Evolutionary conservation across 2,329 filamentous ascomycete genomes (phyloP), one percentile per base, ranked within the genome.

Genomic region (Xylaria sp.): DNA sequence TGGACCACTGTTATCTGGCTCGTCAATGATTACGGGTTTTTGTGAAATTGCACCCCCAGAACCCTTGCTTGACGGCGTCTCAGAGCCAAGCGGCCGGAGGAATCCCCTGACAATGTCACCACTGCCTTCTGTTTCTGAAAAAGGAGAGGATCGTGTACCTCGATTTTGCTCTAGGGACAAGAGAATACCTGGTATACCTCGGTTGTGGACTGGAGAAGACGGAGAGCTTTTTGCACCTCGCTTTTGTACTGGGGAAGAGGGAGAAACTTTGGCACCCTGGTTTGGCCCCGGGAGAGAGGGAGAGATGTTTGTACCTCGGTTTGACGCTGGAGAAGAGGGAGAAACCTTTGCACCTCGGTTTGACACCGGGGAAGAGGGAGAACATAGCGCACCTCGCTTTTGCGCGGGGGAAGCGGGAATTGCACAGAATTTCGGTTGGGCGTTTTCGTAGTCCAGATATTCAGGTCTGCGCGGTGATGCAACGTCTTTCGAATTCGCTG

Each of bases 1-100:
- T 44, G 8, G 46, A 19, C 51, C 19, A 18, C 49, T 44, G 16
- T 48, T 56, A 8, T 65, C 59, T 46, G 59, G 62, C 56, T 67
- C 65, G 9, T 67, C 65, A n/a, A 70, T 56, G n/a, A 66, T 11
- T 34, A 69, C 59, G 7, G 65, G 65, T n/a, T 63, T 65, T 13
- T 44, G 51, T 13, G 65, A 61, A 11, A 67, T 67, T 34, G 62
- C 67, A 23, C 59, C 61, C 51, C 58, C 53, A 48, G 63, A 56
- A 30, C 64, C 62, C 37, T 56, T 61, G 34, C 61, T 61, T 23
- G 60, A 61, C 8, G 55, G 47, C 37, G 59, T 54, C 30, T 53
- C 54, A 61, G 66, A 37, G 57, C 58, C 13, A 50, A 57, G 55
- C 9, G 53, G 55, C n/a, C 55, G 58, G 52, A 70, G 37, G 55